phyloP scores from a whole-genome alignment of 2,329 filamentous ascomycete genomes.

The Akanthomyces uredinophilus region DNA sequence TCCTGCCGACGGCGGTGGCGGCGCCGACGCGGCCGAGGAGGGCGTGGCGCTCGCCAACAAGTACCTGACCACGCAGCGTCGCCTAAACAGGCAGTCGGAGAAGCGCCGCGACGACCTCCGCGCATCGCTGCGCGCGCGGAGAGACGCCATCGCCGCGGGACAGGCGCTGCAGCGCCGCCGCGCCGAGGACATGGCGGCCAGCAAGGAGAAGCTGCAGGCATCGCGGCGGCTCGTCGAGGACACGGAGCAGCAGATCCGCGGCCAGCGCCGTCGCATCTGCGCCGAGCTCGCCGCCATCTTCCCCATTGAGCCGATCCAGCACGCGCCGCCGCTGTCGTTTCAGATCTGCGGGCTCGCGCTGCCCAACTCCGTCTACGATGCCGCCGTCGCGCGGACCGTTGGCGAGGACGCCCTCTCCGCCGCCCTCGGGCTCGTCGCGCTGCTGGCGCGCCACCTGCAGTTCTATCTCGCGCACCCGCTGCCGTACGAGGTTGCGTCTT shows the following conservation, averaged over 20 bases:
- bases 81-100: constrained; percentile 56
- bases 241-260: constrained; percentile 63
- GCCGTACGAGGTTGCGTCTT: constrained; percentile 71
- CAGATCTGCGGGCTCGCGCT: constrained; percentile 74
- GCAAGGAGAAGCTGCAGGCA: constrained; percentile 51
- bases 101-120: constrained; percentile 63
- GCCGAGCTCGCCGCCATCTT: constrained; percentile 77
- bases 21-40: constrained; percentile 45
- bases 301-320: constrained; percentile 62
- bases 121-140: constrained; percentile 59
- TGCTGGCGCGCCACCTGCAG: constrained; percentile 69
- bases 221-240: constrained; percentile 51
- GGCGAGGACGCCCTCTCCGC: constrained; percentile 72
- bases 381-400: constrained; percentile 36
- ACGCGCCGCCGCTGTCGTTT: constrained; percentile 64
- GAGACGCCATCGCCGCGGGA: constrained; percentile 62
- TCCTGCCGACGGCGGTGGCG: constrained; percentile 36
- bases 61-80: constrained; percentile 59
- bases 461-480: constrained; percentile 75
- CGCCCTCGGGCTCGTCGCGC: constrained; percentile 73
- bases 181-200: constrained; percentile 56
- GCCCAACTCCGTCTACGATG: constrained; percentile 74
- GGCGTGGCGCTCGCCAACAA: constrained; percentile 42
- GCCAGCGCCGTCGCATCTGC: constrained; percentile 84
- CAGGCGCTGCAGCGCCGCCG: constrained; percentile 53